phyloP scores from a whole-genome alignment of 2,329 filamentous ascomycete genomes.

The Trichophyton equinum region DNA sequence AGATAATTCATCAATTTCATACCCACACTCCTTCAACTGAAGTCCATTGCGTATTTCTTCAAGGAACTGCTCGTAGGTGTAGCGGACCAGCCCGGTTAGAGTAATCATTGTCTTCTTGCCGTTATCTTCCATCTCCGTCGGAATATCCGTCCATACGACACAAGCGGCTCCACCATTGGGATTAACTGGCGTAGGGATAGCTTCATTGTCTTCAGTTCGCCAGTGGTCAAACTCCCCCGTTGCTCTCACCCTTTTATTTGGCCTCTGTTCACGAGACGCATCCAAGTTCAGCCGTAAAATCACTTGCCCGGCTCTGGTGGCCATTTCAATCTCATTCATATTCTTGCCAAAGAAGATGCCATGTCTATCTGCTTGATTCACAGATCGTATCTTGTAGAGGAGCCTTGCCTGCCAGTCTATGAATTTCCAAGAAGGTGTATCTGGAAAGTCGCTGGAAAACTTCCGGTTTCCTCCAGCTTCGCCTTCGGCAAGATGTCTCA shows the following conservation, averaged over 20 bases:
- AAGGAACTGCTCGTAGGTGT: background rate
- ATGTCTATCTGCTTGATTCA: background rate
- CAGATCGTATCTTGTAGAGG: background rate
- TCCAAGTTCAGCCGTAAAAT: background rate
- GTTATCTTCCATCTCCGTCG: background rate
- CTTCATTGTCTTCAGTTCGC: background rate
- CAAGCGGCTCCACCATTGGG: background rate
- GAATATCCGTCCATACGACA: background rate
- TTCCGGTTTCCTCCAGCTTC: background rate
- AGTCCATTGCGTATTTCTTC: background rate
- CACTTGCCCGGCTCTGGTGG: background rate
- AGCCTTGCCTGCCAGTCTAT: background rate
- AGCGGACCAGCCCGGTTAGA: background rate
- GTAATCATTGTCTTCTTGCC: background rate
- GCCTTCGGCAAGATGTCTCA: background rate
- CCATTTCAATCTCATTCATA: background rate
- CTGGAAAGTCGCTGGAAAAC: background rate
- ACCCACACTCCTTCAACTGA: background rate
- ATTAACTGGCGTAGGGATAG: background rate
- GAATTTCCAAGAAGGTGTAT: background rate
- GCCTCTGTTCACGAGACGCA: background rate
- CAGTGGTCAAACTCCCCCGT: background rate
- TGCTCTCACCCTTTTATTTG: background rate
- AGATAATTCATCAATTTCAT: background rate
- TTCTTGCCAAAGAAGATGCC: background rate